phyloP scores from a whole-genome alignment of 805 yeast species.

The Candida mattraensis region DNA sequence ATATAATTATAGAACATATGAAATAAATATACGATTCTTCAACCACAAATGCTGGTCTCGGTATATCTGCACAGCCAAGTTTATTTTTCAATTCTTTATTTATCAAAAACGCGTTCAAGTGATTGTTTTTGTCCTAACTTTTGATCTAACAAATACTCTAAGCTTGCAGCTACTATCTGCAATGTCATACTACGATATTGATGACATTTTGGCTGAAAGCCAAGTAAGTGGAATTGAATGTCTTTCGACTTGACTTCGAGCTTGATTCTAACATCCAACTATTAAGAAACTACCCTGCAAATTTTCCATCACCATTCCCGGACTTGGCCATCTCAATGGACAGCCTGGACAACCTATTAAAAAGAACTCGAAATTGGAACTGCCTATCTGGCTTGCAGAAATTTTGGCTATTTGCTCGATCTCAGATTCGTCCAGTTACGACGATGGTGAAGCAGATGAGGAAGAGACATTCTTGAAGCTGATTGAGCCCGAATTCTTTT shows the following conservation, averaged over 20 bases:
- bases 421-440: slow-evolving; percentile 26
- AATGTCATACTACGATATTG: slow-evolving; percentile 65
- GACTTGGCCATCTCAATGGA: slow-evolving; percentile 84
- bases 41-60: too few species aligned
- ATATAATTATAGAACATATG: too few species aligned
- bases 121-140: too few species aligned
- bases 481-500: slow-evolving; percentile 68
- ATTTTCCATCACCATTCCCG: slow-evolving; percentile 77
- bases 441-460: slow-evolving; percentile 31
- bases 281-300: slow-evolving; percentile 69
- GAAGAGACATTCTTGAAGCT: slow-evolving; percentile 62
- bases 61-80: too few species aligned
- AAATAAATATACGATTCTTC: too few species aligned
- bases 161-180: neutral
- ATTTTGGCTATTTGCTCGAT: slow-evolving; percentile 58
- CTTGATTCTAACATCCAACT: slow-evolving; percentile 6
- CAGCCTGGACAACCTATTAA: slow-evolving; percentile 62
- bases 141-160: too few species aligned
- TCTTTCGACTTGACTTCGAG: too few species aligned
- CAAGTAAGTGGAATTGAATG: slow-evolving; percentile 40
- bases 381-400: slow-evolving; percentile 90
- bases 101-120: too few species aligned
- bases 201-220: slow-evolving; percentile 69
- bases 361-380: slow-evolving; percentile 63
- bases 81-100: too few species aligned